Evolutionary conservation across 169 alveolate species (phyloP).

Genomic region (Eimeria zaria): DNA sequence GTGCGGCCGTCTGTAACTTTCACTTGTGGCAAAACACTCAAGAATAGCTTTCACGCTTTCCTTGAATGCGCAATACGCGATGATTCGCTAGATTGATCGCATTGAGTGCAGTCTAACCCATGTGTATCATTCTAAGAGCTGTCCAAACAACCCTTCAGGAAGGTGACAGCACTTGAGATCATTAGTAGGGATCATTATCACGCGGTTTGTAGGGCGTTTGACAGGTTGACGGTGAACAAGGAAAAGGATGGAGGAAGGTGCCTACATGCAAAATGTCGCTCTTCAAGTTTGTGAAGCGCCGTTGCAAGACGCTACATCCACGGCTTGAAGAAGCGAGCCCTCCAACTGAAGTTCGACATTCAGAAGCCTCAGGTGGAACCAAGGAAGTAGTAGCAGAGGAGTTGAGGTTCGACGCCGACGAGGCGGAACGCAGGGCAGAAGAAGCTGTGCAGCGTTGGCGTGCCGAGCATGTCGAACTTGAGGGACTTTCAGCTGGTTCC

Average conservation of each 20-base stretch:
- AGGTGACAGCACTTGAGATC: not conserved
- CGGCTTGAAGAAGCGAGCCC: not conserved
- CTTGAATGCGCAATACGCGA: not conserved
- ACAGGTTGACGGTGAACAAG: slow-evolving; percentile 71
- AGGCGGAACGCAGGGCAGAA: slow-evolving; percentile 78
- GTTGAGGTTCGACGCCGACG: slow-evolving; percentile 27
- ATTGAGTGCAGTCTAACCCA: too few species aligned
- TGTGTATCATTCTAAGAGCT: not conserved
- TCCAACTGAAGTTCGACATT: not conserved
- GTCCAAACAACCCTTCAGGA: not conserved
- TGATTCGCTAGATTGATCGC: not conserved
- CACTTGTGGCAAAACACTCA: not conserved
- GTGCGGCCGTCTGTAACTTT: not conserved
- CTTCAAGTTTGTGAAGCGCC: slow-evolving; percentile 45
- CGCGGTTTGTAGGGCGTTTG: not conserved
- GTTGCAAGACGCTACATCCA: slow-evolving; percentile 59
- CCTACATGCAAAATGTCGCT: slow-evolving; percentile 44
- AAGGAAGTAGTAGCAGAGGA: not conserved
- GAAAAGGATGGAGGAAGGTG: slow-evolving; percentile 66
- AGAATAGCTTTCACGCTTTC: not conserved
- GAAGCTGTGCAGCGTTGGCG: slow-evolving; percentile 81
- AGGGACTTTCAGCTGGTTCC: not conserved
- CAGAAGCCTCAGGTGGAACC: not conserved
- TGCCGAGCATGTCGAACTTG: slow-evolving; percentile 27
- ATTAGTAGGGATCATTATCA: not conserved